Evolutionary conservation across 345 rosid species (phyloP).

Genomic region (Euphorbia pulcherrima): DNA sequence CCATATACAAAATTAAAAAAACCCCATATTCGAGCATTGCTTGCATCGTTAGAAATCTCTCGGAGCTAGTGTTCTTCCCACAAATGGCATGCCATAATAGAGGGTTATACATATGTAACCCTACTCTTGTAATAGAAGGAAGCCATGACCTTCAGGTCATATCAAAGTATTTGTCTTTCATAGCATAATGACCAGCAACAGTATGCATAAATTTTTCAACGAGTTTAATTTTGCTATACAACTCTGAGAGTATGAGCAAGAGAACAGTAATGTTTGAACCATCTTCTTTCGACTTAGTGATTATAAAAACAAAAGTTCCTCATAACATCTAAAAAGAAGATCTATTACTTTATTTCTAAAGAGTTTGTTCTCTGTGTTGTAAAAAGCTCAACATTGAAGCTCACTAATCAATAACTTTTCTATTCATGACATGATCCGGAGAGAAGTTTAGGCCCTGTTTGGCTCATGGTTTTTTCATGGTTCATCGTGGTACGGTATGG

Average conservation of each 20-base stretch:
- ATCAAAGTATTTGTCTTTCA: not conserved
- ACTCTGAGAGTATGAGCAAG: not conserved
- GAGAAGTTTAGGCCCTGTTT: too few relatives aligned
- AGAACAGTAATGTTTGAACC: not conserved
- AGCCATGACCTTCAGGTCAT: not conserved
- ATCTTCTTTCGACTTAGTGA: not conserved
- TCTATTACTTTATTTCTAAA: not conserved
- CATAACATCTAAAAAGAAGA: not conserved
- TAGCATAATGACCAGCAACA: not conserved
- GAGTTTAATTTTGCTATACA: not conserved
- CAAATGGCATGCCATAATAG: not conserved
- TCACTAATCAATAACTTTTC: not conserved
- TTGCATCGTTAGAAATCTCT: not conserved
- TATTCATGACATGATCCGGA: not conserved
- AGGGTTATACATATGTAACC: not conserved
- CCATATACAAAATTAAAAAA: not conserved
- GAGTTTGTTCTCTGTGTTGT: not conserved
- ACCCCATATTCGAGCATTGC: not conserved
- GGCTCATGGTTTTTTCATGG: too few relatives aligned
- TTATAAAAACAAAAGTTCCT: not conserved
- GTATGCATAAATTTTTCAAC: not conserved
- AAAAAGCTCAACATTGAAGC: not conserved
- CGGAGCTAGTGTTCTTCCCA: not conserved
- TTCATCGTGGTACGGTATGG: too few relatives aligned
- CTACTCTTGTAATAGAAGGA: not conserved